Base-by-base conservation (phyloP, 495 filamentous ascomycete genomes). In the Platismatia glauca region DNA sequence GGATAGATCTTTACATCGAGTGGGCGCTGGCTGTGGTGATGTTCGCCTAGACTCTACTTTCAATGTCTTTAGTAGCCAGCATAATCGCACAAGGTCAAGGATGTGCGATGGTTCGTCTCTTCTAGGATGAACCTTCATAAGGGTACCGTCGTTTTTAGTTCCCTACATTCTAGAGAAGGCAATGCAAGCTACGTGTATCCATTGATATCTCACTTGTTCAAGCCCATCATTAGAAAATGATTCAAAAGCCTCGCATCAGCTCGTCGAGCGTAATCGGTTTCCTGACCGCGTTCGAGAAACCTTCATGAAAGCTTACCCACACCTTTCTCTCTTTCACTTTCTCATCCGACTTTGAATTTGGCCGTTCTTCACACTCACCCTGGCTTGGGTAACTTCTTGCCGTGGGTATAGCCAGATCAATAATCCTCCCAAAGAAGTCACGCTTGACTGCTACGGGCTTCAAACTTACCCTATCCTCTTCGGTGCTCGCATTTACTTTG, bases 271-370 rank as follows among this genome's bases (percentile, higher is more conserved):
- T 88, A 64, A 98, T 83, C 6, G 91, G 91, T 72, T 97, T 97
- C 71, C 89, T 83, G 50, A 98, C 94, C 13, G 94, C 94, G 77
- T 97, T 97, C 66, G 89, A 94, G 71, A 90, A 87, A n/a, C 94
- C 94, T 74, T 97, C 94, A 69, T 97, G 87, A 71, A 88, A 98
- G 64, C 86, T 96, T 29, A 96, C 86, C 93, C 94, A 98, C 15
- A 95, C 86, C 70, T 85, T 86, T 27, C 74, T 76, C 53, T 82
- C 83, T 52, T 74, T 73, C 59, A 60, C 58, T 35, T 77, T 66
- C 27, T 55, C 41, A 11, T 55, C 76, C n/a, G 11, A 50, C 43
- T 64, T 65, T 33, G 58, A 59, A 38, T 65, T 72, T 27, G 16
- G 27, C 27, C 13, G 7, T 18, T 31, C 27, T 69, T 67, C 63